phyloP scores from a whole-genome alignment of 2,329 filamentous ascomycete species.

The Phoma herbarum region DNA sequence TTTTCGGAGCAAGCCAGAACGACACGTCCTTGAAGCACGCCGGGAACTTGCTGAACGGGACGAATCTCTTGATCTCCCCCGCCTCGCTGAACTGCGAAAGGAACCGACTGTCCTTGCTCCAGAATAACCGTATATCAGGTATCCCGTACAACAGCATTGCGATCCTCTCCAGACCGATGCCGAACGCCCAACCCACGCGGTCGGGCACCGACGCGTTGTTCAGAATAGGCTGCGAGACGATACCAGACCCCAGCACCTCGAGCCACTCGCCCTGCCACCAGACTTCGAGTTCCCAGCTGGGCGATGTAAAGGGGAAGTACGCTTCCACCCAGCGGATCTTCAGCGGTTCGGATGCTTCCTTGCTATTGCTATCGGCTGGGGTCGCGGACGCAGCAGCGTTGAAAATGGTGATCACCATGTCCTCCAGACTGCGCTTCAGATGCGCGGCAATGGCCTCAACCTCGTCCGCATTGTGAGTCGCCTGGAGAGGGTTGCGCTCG shows the following conservation, averaged over 20 bases:
- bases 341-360: slow-evolving; percentile 70
- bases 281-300: slow-evolving; percentile 95
- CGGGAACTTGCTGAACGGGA: slow-evolving; percentile 90
- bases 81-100: slow-evolving; percentile 75
- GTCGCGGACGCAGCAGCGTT: slow-evolving; percentile 73
- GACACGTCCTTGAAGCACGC: slow-evolving; percentile 90
- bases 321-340: slow-evolving; percentile 94
- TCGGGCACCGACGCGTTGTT: slow-evolving; percentile 77
- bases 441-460: slow-evolving; percentile 84
- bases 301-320: slow-evolving; percentile 96
- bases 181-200: slow-evolving; percentile 93
- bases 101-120: slow-evolving; percentile 87
- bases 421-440: slow-evolving; percentile 86
- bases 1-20: slow-evolving; percentile 75
- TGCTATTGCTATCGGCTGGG: not conserved
- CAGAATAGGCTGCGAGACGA: slow-evolving; percentile 84
- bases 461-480: slow-evolving; percentile 76
- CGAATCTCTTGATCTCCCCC: slow-evolving; percentile 69
- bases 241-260: slow-evolving; percentile 91
- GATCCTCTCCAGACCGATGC: slow-evolving; percentile 90
- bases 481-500: slow-evolving; percentile 84
- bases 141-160: slow-evolving; percentile 98
- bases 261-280: slow-evolving; percentile 96
- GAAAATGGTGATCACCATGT: slow-evolving; percentile 91
- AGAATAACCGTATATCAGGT: slow-evolving; percentile 95